phyloP scores from a whole-genome alignment of 148 eudicot species.

The Nepenthes gracilis region DNA sequence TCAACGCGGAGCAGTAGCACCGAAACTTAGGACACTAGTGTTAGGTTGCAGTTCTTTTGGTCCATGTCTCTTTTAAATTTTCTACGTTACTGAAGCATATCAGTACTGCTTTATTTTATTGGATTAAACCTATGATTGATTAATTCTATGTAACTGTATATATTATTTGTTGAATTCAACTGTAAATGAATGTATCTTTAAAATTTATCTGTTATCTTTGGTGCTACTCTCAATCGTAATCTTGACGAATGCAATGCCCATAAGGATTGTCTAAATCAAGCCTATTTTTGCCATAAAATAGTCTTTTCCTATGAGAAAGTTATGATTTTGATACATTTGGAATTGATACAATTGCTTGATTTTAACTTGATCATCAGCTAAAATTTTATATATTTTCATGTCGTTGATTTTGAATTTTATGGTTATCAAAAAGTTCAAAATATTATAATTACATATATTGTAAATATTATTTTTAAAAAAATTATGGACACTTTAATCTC shows the following conservation, averaged over 20 bases:
- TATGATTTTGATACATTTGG: not conserved
- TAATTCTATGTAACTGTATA: not conserved
- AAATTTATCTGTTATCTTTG: conserved; percentile 59
- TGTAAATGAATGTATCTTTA: conserved; percentile 62
- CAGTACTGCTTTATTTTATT: not conserved
- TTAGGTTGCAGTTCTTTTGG: too few species aligned
- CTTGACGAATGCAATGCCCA: conserved; percentile 89
- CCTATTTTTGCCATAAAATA: not conserved
- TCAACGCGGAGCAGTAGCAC: too few species aligned
- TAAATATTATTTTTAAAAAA: too few species aligned
- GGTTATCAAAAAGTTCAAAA: too few species aligned
- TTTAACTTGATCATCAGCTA: not conserved
- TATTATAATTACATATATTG: too few species aligned
- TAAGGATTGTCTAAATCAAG: conserved; percentile 88
- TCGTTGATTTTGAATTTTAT: too few species aligned
- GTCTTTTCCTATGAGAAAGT: not conserved
- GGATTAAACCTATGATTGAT: not conserved
- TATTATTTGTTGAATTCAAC: not conserved
- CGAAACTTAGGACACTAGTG: too few species aligned
- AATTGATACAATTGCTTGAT: too few species aligned
- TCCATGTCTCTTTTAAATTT: too few species aligned
- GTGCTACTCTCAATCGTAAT: conserved; percentile 88
- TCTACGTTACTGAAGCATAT: too few species aligned
- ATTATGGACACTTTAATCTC: too few species aligned
- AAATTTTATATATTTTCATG: not conserved